phyloP scores from a whole-genome alignment of 192 early-diverging fungal genomes.

The Gaertneriomyces semiglobifer region DNA sequence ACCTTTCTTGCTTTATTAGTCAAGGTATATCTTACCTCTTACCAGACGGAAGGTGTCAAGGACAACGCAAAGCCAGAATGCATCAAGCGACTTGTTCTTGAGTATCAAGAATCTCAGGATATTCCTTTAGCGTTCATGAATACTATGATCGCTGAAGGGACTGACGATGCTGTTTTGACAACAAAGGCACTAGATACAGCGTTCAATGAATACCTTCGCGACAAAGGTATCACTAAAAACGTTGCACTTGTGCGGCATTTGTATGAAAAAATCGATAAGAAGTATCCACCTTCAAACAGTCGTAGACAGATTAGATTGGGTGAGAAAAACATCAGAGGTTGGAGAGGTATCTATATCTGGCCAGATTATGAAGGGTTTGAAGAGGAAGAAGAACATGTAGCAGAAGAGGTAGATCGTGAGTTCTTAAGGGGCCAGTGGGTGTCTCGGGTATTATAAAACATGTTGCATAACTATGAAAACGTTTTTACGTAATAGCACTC shows the following conservation, averaged over 20 bases:
- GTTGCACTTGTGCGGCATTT: neutral
- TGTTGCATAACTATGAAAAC: too few relatives aligned
- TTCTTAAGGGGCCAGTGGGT: too few relatives aligned
- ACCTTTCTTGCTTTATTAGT: conserved; percentile 7
- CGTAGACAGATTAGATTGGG: too few relatives aligned
- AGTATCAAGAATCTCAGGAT: conserved; percentile 6
- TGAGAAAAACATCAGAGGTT: too few relatives aligned
- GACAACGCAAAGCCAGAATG: neutral
- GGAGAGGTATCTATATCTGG: too few relatives aligned
- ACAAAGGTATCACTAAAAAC: neutral
- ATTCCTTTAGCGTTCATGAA: conserved; percentile 6
- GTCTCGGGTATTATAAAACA: too few relatives aligned
- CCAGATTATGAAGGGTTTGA: too few relatives aligned
- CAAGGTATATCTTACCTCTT: neutral
- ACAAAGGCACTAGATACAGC: neutral
- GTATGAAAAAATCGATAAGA: too few relatives aligned
- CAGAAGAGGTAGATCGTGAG: too few relatives aligned
- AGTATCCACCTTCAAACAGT: too few relatives aligned
- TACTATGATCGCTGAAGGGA: neutral
- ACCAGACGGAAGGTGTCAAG: neutral
- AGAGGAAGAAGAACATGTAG: too few relatives aligned
- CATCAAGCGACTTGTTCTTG: neutral
- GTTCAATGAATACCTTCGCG: neutral
- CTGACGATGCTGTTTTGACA: neutral
- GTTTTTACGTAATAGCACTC: too few relatives aligned